Conservation (phyloP, 2,329 filamentous ascomycete species). For the Epichloe hybrida region DNA sequence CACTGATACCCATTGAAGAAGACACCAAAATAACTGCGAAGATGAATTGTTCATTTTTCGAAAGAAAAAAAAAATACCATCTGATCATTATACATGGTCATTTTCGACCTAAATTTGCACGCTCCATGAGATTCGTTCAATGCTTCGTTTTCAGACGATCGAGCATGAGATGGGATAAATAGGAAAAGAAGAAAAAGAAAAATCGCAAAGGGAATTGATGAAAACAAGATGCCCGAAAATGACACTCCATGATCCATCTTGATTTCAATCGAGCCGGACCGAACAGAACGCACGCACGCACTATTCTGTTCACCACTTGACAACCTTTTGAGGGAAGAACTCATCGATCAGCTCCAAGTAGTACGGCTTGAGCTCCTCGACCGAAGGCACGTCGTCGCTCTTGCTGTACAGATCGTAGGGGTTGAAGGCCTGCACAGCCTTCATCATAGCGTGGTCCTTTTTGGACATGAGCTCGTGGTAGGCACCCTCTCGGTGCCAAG, state of each 20-base stretch:
- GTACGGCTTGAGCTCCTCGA: conserved; percentile 57
- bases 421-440: conserved; percentile 75
- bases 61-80: not conserved
- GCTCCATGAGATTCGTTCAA: not conserved
- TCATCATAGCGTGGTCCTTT: conserved; percentile 66
- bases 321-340: conserved; percentile 25
- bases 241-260: not conserved
- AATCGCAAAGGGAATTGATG: not conserved
- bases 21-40: too few species aligned
- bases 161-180: not conserved
- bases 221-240: not conserved
- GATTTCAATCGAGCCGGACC: not conserved
- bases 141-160: not conserved
- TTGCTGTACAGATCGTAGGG: conserved; percentile 89
- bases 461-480: conserved; percentile 75
- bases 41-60: too few species aligned
- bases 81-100: not conserved
- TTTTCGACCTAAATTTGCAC: not conserved
- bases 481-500: conserved; percentile 73
- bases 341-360: conserved; percentile 30
- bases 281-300: not conserved
- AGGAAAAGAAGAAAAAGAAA: not conserved
- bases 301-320: conserved; percentile 22
- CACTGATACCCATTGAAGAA: too few species aligned
- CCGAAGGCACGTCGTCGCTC: conserved; percentile 65